Base-by-base conservation (phyloP, 1,139 yeast genomes). In the Kodamaea fungicola region DNA sequence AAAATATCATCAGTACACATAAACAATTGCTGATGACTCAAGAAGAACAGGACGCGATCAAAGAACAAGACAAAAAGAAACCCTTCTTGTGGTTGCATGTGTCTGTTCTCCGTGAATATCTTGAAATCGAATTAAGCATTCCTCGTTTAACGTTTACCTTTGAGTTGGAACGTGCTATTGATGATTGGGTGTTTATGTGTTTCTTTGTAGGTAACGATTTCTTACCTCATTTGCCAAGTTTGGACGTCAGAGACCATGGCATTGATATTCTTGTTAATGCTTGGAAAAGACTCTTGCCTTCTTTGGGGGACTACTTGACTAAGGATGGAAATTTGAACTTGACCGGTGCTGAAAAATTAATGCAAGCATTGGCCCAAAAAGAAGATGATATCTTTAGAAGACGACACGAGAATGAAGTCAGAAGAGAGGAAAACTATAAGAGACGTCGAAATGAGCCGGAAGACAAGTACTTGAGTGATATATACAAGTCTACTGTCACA, bases 111-210 rank as follows among this genome's bases (percentile, higher is more conserved):
- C 69, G 98, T 44, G 97, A 94, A 54, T 94, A 94, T 54, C 70
- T 94, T 41, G 87, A 83, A 39, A 78, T 86, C 8, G 99, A 94
- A 59, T 70, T 94, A 38, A 72, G 67, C 42, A 78, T 85, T 22
- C 88, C 90, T 2, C 72, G 82, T 32, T 58, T 83, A 23, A 74
- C 88, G 1, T 83, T 86, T 52, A 76, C 80, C 12, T 89, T 84
- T 62, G 97, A 92, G 56, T 63, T 89, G 43, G 99, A 94, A 62
- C 74, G 98, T 41, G 97, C 97, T 2, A 83, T 94, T 43, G 99
- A 94, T 58, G 99, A 94, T 64, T 94, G 98, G 98, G 90, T 94
- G 12, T 94, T 94, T 50, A 84, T 94, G 90, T 92, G 97, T 74
- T 94, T 94, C 67, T 94, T 94, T 57, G 95, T 92, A 41, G 99